Evolutionary conservation across 164 flowering plant genomes (phyloP).

Genomic region (Warburgia ugandensis): DNA sequence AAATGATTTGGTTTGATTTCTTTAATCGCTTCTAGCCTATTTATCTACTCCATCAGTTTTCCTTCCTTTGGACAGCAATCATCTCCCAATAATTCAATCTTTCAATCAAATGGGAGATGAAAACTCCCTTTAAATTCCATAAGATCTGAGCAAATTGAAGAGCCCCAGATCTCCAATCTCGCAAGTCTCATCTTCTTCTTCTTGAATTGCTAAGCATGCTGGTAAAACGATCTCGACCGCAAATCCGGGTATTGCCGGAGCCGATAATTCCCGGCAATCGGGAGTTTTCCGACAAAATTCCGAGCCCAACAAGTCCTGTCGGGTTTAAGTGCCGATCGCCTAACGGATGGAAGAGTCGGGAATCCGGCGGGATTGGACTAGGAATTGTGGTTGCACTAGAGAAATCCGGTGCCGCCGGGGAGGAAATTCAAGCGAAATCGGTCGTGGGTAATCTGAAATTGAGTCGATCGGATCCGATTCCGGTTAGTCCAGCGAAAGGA

Average conservation of each 20-base stretch:
- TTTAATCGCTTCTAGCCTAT: too few relatives aligned
- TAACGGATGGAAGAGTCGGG: slow-evolving; percentile 21
- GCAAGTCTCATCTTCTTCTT: too few relatives aligned
- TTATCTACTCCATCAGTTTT: too few relatives aligned
- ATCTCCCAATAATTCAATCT: too few relatives aligned
- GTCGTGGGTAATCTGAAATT: slow-evolving; percentile 19
- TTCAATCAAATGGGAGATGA: too few relatives aligned
- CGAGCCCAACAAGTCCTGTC: slow-evolving; percentile 30
- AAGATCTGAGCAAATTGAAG: too few relatives aligned
- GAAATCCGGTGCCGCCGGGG: too few relatives aligned
- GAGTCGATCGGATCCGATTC: slow-evolving; percentile 33
- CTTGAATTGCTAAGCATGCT: too few relatives aligned
- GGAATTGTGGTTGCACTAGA: slow-evolving; percentile 45
- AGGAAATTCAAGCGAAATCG: slow-evolving; percentile 17
- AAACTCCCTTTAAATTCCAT: too few relatives aligned
- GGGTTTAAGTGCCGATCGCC: slow-evolving; percentile 23
- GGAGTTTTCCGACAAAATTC: slow-evolving; percentile 7
- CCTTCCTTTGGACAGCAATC: too few relatives aligned
- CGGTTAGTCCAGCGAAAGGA: slow-evolving; percentile 19
- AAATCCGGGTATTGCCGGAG: slow-evolving; percentile 21
- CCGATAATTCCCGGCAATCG: slow-evolving; percentile 10
- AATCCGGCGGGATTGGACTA: slow-evolving; percentile 29
- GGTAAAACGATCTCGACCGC: slow-evolving; percentile 26
- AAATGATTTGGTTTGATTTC: too few relatives aligned
- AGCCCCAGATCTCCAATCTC: too few relatives aligned